These are phyloP conservation scores for Globomyces sp. DNA, from an alignment of 371 early-diverging fungal genomes.

Conservation along the genomic window DNA sequence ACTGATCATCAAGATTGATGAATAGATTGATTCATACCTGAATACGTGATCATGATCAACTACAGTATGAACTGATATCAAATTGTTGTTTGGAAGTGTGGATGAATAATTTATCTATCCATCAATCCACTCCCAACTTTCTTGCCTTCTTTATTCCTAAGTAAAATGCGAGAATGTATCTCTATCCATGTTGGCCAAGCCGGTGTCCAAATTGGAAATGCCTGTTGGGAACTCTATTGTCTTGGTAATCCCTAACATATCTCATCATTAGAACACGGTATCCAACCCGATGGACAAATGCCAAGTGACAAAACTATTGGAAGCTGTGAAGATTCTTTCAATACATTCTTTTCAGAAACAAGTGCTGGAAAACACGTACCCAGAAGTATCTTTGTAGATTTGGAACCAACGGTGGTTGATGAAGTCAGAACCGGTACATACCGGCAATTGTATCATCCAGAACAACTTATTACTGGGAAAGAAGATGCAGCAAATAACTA, in stretches of 20 bases:
- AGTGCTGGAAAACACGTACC: slow-evolving; percentile 98
- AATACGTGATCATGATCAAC: too few species aligned
- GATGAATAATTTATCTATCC: neutral
- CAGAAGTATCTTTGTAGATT: slow-evolving; percentile 94
- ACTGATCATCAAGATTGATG: too few species aligned
- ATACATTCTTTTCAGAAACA: slow-evolving; percentile 96
- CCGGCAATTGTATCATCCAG: slow-evolving; percentile 98
- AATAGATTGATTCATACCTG: too few species aligned
- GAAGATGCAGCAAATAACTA: slow-evolving; percentile 99
- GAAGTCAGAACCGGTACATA: slow-evolving; percentile 96
- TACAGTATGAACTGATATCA: too few species aligned
- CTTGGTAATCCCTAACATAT: slow-evolving; percentile 46
- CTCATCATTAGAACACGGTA: slow-evolving; percentile 82
- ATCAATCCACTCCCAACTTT: neutral
- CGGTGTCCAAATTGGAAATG: slow-evolving; percentile 99
- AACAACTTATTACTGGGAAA: slow-evolving; percentile 97
- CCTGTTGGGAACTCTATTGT: slow-evolving; percentile 99
- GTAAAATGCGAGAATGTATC: slow-evolving; percentile 95
- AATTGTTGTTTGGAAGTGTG: too few species aligned
- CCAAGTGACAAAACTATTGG: slow-evolving; percentile 73
- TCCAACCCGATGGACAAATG: slow-evolving; percentile 94
- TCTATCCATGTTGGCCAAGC: slow-evolving; percentile 98
- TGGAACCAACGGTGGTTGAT: slow-evolving; percentile 97
- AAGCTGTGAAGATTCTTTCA: slow-evolving; percentile 77
- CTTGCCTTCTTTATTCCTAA: neutral